Base-by-base conservation (phyloP, 169 alveolate genomes). In the Plasmodium relictum region DNA sequence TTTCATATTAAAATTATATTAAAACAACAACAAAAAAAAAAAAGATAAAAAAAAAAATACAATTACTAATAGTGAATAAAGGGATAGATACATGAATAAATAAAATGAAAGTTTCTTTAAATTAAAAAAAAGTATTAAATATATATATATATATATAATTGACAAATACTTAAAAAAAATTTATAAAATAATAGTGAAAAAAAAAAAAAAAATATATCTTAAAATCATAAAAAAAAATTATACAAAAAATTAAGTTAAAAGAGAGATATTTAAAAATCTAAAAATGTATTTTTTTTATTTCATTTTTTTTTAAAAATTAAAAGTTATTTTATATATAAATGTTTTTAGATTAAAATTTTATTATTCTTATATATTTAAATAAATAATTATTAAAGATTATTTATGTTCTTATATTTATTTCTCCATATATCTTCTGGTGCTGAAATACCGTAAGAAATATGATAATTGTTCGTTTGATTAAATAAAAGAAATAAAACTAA, bases 361-460 rank as follows among this genome's bases (percentile, higher is more conserved):
- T 3, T 31, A 31, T 31, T 31, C 3, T 3, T 31, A 31, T 31
- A 31, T 31, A 31, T 31, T 31, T 31, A 3, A 31, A 3, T 31
- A 31, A 56, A 18, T 10, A 14, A 26, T 37, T 5, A 16, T n/a
- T 37, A 63, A 31, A 78, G 31, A 16, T 78, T 42, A 45, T 83
- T 83, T 68, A 83, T 83, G 45, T 83, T 83, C 66, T 44, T 83
- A 66, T 83, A 56, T 14, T 24, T 18, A 7, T 54, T 14, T 26
- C 22, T 42, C 91, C 91, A 83, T 26, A 56, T 14, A 68, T 83
- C 73, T 10, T 83, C 61, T 26, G 91, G 83, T n/a, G 91, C 65
- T n/a, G 91, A 59, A 26, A 83, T 83, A 24, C 91, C 91, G 66
- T 59, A 83, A 10, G 91, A 83, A 20, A 83, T 83, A 54, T 83